Evolutionary conservation across 2,329 filamentous ascomycete species (phyloP).

Genomic region (Stagonosporopsis chrysanthemi): DNA sequence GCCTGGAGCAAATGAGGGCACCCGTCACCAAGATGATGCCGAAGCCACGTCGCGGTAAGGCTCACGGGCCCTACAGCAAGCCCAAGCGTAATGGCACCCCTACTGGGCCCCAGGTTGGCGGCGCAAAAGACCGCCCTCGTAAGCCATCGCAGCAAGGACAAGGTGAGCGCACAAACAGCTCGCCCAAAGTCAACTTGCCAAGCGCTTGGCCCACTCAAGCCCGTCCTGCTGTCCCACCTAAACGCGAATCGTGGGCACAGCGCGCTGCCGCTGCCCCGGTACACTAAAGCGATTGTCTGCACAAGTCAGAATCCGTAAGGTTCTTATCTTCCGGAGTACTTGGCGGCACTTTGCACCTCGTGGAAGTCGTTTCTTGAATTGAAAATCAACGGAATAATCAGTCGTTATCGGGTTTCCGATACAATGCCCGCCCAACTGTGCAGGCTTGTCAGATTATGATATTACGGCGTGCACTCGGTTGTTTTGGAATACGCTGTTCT

Average conservation of each 20-base stretch:
- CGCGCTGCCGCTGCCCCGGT: conserved; percentile 18
- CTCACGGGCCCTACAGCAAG: conserved; percentile 29
- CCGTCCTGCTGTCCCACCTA: conserved; percentile 30
- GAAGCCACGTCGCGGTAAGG: conserved; percentile 31
- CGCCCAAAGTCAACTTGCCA: conserved; percentile 35
- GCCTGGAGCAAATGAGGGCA: conserved; percentile 35
- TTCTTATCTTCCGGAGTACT: background rate
- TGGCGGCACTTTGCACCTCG: background rate
- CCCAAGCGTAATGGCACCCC: conserved; percentile 36
- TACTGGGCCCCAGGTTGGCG: conserved; percentile 26
- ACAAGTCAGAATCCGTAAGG: background rate
- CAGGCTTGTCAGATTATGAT: conserved; percentile 20
- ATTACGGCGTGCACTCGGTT: conserved; percentile 21
- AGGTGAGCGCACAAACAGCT: conserved; percentile 33
- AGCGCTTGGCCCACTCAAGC: conserved; percentile 38
- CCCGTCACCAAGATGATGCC: conserved; percentile 41
- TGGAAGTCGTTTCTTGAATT: conserved; percentile 4
- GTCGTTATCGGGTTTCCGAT: conserved; percentile 10
- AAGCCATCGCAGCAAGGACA: conserved; percentile 44
- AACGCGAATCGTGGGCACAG: conserved; percentile 23
- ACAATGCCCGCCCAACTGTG: conserved; percentile 5
- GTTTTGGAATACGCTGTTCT: conserved; percentile 17
- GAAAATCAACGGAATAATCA: conserved; percentile 3
- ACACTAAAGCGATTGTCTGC: conserved; percentile 3
- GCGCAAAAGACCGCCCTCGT: conserved; percentile 37